Percentiles rank a stretch among this genome's conserved stretches.
Evolutionary conservation across 441 rosid genomes (phyloP).

Genomic region (Aquilaria agallochum): DNA sequence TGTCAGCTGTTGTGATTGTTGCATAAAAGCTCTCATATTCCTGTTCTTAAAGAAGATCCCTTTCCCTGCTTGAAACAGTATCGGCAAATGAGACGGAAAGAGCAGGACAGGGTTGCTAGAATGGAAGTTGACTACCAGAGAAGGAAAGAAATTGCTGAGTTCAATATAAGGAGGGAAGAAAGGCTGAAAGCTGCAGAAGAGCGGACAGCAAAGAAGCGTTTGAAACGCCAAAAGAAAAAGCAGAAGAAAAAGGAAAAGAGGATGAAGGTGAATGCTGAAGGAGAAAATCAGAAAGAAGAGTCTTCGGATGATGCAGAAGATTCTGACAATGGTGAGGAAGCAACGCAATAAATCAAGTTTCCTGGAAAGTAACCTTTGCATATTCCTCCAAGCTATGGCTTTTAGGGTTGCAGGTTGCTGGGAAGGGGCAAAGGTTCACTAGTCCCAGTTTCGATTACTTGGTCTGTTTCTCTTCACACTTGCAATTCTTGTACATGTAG

Average conservation of each 20-base stretch:
- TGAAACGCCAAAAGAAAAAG: conserved; percentile 83
- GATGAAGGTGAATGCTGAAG: conserved; percentile 34
- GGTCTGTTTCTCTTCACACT: background rate
- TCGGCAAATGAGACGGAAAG: conserved; percentile 91
- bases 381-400: no score
- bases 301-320: conserved; percentile 39
- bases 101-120: conserved; percentile 83
- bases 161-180: conserved; percentile 75
- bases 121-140: conserved; percentile 84
- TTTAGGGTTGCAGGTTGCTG: background rate
- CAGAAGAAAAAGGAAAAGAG: conserved; percentile 70
- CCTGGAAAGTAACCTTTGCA: no score
- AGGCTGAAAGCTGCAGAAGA: conserved; percentile 76
- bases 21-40: background rate
- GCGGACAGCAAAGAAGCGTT: conserved; percentile 76
- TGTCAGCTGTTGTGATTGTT: background rate
- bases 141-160: conserved; percentile 72
- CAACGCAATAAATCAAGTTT: conserved; percentile 12
- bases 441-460: background rate
- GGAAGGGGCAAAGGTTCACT: background rate
- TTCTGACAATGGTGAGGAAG: conserved; percentile 35
- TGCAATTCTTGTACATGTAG: no score
- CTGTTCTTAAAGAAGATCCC: background rate
- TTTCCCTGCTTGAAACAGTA: conserved; percentile 38
- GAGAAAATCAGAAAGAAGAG: conserved; percentile 38